Base-by-base conservation (phyloP, 2,329 filamentous ascomycete species). In the Fusarium beomiforme region DNA sequence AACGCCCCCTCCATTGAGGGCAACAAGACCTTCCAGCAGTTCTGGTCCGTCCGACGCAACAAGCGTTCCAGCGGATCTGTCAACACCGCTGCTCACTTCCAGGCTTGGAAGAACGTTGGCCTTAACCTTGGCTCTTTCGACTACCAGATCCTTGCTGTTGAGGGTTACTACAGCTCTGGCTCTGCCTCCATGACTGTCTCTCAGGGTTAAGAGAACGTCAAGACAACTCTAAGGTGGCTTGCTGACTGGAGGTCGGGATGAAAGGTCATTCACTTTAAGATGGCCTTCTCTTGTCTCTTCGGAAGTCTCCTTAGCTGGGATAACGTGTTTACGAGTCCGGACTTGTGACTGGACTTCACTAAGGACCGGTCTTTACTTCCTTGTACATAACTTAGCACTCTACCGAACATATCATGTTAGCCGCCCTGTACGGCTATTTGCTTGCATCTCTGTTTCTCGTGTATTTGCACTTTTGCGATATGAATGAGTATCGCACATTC, bases 91-190 rank as follows among this genome's bases (percentile, higher is more conserved):
- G 84, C 83, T 69, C 86, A 88, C 76, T 88, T 89, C 72, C 81
- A 85, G 70, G 86, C 86, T 11, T 89, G 87, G 87, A 76, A 77
- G 23, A 79, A 80, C 39, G 73, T 77, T n/a, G 86, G 87, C 6
- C 77, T 88, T 76, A 81, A 78, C 29, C 74, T 89, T 14, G 87
- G 87, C 5, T 80, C 70, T 41, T 80, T 83, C 70, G 80, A 88
- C 77, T 89, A 89, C 76, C 83, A 85, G 81, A 87, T 89, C 66
- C 78, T 88, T 23, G 86, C 86, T 17, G 85, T 85, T 2, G 87
- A 88, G 77, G 86, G 85, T 6, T 87, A 87, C 77, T 78, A 81
- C 66, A 86, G 85, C 78, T 82, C 80, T 64, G 86, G 87, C 1
- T 81, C 78, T 54, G 81, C 86, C 43, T 78, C 73, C 50, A 86